Evolutionary conservation across 345 rosid species (phyloP).

Genomic region (Noccaea caerulescens): DNA sequence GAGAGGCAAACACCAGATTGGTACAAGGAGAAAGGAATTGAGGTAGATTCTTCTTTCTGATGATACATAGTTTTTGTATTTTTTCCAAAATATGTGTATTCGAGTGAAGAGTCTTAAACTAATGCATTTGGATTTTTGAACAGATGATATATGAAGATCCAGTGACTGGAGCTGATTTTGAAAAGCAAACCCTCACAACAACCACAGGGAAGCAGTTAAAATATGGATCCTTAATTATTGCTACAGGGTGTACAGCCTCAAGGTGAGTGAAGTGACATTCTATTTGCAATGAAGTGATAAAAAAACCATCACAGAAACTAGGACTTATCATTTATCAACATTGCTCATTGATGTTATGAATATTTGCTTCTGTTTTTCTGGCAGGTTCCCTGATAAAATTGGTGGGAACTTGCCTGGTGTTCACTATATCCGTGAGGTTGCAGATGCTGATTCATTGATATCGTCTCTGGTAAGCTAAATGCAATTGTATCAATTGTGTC

Average conservation of each 20-base stretch:
- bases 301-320: slow-evolving; percentile 1
- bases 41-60: slow-evolving; percentile 51
- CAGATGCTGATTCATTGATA: slow-evolving; percentile 86
- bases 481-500: slow-evolving; percentile 11
- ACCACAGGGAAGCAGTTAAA: slow-evolving; percentile 83
- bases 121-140: background rate
- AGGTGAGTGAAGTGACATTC: slow-evolving; percentile 52
- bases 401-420: slow-evolving; percentile 92
- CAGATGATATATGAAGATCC: slow-evolving; percentile 92
- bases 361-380: slow-evolving; percentile 18
- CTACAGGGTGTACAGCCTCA: slow-evolving; percentile 92
- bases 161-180: slow-evolving; percentile 64
- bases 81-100: background rate
- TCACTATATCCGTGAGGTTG: slow-evolving; percentile 90
- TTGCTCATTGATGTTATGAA: background rate
- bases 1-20: slow-evolving; percentile 94
- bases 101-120: background rate
- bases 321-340: background rate
- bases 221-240: slow-evolving; percentile 84
- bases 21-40: slow-evolving; percentile 97
- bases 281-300: background rate
- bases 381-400: slow-evolving; percentile 88
- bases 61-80: slow-evolving; percentile 18
- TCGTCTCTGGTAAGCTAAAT: slow-evolving; percentile 68
- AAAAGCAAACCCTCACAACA: slow-evolving; percentile 81